Conservation (phyloP, 805 yeast genomes). For the Nakazawaea ishiwadae region DNA sequence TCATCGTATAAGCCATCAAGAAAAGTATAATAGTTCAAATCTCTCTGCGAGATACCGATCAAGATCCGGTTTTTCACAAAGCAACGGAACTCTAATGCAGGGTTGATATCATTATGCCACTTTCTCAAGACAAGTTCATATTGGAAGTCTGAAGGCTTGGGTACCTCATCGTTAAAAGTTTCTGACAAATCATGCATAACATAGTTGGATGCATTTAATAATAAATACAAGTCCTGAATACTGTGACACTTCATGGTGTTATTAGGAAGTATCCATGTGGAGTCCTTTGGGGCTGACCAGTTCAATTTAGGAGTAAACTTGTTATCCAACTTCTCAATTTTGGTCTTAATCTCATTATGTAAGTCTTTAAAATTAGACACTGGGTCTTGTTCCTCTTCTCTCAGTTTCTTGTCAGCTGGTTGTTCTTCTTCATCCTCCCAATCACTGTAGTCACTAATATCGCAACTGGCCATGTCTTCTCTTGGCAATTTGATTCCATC, state of each 20-base stretch:
- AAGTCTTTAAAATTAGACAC: slow-evolving; percentile 50
- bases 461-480: slow-evolving; percentile 32
- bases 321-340: slow-evolving; percentile 43
- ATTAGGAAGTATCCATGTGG: slow-evolving; percentile 84
- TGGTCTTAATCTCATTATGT: slow-evolving; percentile 44
- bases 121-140: slow-evolving; percentile 72
- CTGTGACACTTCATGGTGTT: slow-evolving; percentile 69
- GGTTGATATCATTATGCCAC: slow-evolving; percentile 77
- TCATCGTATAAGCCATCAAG: slow-evolving; percentile 47
- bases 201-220: slow-evolving; percentile 84
- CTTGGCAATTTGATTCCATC: slow-evolving; percentile 68
- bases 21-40: slow-evolving; percentile 76
- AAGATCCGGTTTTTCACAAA: slow-evolving; percentile 64
- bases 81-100: slow-evolving; percentile 88
- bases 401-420: slow-evolving; percentile 15
- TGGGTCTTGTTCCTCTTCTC: slow-evolving; percentile 32
- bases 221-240: slow-evolving; percentile 71
- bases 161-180: slow-evolving; percentile 49
- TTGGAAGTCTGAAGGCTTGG: slow-evolving; percentile 21
- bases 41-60: slow-evolving; percentile 80
- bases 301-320: slow-evolving; percentile 83
- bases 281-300: slow-evolving; percentile 97
- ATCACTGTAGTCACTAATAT: slow-evolving; percentile 59
- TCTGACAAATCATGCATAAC: slow-evolving; percentile 77
- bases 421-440: slow-evolving; percentile 46